A percentile compares a stretch with the other conserved stretches of the same genome.
phyloP scores from a whole-genome alignment of 2,329 filamentous ascomycete genomes.

The Shiraia bambusicola region DNA sequence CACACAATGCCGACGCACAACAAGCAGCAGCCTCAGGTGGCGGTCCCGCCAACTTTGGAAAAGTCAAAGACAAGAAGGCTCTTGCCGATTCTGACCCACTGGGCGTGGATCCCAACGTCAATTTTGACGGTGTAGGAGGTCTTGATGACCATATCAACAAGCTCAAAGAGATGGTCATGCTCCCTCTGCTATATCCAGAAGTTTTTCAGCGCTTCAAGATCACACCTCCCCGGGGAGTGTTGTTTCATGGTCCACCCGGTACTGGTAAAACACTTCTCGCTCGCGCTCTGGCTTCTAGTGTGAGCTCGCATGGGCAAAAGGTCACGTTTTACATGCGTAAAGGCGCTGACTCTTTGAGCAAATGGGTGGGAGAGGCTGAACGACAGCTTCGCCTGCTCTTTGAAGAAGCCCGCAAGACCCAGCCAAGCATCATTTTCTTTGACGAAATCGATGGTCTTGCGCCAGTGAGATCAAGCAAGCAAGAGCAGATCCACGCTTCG shows the following conservation, averaged over 20 bases:
- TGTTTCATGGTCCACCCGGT: conserved; percentile 95
- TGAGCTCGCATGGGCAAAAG: conserved; percentile 85
- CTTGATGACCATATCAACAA: conserved; percentile 93
- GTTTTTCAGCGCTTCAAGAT: conserved; percentile 90
- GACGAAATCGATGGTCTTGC: conserved; percentile 98
- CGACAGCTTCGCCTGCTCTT: conserved; percentile 91
- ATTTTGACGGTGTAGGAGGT: conserved; percentile 92
- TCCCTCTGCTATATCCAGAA: conserved; percentile 92
- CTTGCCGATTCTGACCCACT: conserved; percentile 92
- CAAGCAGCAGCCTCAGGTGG: conserved; percentile 55
- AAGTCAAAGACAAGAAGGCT: conserved; percentile 88
- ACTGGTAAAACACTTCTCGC: conserved; percentile 98
- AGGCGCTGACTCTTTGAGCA: conserved; percentile 93
- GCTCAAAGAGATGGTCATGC: conserved; percentile 96
- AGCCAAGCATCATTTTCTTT: conserved; percentile 99
- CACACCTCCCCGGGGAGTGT: conserved; percentile 87
- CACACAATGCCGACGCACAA: conserved; percentile 58
- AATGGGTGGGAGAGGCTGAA: conserved; percentile 98
- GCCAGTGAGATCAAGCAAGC: conserved; percentile 93
- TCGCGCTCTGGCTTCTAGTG: conserved; percentile 85
- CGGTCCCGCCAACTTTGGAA: conserved; percentile 81
- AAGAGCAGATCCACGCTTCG: conserved; percentile 97
- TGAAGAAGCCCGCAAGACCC: conserved; percentile 91
- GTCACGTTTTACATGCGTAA: conserved; percentile 99
- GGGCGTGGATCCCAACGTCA: conserved; percentile 87